Evolutionary conservation across 2,329 filamentous ascomycete genomes (phyloP).

Genomic region (Alternaria novae-zelandiae): DNA sequence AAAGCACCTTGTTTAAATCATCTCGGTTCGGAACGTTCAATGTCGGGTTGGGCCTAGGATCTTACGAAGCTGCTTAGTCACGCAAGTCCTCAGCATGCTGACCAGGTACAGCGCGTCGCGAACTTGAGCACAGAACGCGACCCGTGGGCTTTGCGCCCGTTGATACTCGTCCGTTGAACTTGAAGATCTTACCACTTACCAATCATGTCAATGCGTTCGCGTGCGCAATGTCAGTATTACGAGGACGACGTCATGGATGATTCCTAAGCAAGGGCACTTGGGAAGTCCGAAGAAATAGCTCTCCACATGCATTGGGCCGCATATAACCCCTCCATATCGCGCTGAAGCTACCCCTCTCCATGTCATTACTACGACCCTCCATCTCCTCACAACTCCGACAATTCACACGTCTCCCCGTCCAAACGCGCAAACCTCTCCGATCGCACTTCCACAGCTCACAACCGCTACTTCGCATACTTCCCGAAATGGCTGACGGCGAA

Average conservation of each 20-base stretch:
- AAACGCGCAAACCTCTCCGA: slow-evolving; percentile 12
- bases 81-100: background rate
- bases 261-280: slow-evolving; percentile 17
- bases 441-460: slow-evolving; percentile 30
- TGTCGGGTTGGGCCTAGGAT: background rate
- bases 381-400: slow-evolving; percentile 22
- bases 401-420: slow-evolving; percentile 15
- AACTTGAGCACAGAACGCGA: background rate
- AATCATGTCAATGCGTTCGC: background rate
- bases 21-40: background rate
- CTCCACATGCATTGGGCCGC: background rate
- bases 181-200: background rate
- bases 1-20: background rate
- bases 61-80: background rate
- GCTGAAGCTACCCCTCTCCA: slow-evolving; percentile 10
- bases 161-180: background rate
- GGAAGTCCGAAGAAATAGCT: background rate
- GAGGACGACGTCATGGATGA: slow-evolving; percentile 15
- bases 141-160: background rate
- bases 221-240: background rate
- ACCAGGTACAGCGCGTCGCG: background rate
- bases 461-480: slow-evolving; percentile 19
- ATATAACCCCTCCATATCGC: slow-evolving; percentile 36
- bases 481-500: slow-evolving; percentile 41
- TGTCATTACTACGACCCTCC: slow-evolving; percentile 30